Conservation (phyloP, 2,329 filamentous ascomycete genomes). For the Triangularia verruculosa region DNA sequence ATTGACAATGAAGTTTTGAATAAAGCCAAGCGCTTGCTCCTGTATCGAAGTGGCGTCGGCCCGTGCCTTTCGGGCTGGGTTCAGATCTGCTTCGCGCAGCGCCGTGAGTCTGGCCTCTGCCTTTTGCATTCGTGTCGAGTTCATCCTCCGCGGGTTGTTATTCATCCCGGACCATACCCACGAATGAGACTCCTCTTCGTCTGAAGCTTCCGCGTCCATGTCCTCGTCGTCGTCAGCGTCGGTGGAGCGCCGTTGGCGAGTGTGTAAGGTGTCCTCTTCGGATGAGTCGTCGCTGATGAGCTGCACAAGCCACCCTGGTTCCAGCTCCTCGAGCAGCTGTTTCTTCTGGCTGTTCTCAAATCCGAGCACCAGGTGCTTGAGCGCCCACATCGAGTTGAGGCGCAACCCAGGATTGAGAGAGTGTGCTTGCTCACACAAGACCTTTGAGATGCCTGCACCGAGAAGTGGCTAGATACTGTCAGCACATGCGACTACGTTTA, state of each 20-base stretch:
- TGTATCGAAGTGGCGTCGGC: constrained; percentile 82
- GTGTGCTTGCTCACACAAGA: constrained; percentile 80
- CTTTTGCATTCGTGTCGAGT: constrained; percentile 42
- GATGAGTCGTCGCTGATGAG: constrained; percentile 63
- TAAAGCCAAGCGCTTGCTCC: constrained; percentile 84
- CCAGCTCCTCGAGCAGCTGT: constrained; percentile 72
- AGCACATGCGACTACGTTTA: constrained; percentile 20
- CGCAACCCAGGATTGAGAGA: constrained; percentile 75
- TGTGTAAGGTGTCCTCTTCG: constrained; percentile 50
- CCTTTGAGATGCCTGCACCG: constrained; percentile 68
- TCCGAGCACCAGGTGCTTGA: constrained; percentile 83
- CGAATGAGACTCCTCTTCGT: constrained; percentile 32
- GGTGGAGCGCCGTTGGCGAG: constrained; percentile 23
- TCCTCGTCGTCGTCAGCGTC: constrained; percentile 51
- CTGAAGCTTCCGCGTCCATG: constrained; percentile 46
- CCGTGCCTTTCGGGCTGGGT: constrained; percentile 63
- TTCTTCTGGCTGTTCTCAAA: constrained; percentile 71
- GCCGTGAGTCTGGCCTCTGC: constrained; percentile 49
- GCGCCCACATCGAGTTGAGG: constrained; percentile 84
- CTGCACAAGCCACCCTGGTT: constrained; percentile 75
- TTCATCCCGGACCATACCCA: constrained; percentile 25
- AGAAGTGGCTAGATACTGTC: constrained; percentile 58
- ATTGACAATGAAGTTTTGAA: constrained; percentile 73
- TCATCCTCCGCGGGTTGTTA: constrained; percentile 15
- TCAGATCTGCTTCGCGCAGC: constrained; percentile 64